Evolutionary conservation across 768 basidiomycete genomes (phyloP), one percentile per base, ranked within the genome.

Genomic region (Lactarius vividus): DNA sequence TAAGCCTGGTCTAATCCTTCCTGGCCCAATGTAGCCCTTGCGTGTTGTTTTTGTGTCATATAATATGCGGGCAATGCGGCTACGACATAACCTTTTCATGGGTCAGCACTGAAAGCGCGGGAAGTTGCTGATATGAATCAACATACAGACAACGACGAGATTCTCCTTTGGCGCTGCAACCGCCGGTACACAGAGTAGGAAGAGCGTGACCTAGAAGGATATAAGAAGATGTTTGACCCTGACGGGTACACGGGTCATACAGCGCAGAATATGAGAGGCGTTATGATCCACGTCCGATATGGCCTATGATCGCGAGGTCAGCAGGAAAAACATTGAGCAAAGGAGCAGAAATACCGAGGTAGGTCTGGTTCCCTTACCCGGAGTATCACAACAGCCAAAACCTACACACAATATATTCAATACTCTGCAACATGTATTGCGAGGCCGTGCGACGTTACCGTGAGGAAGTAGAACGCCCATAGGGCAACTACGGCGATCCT

Each of bases 391-490:
- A 63, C 62, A 9, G 62, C 54, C 29, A 46, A 57, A 42, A 63
- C 62, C 62, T 63, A 37, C 18, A 40, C 31, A 23, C 31, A 20
- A 18, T 7, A 18, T 15, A 5, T 31, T 55, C 35, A 57, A 28
- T n/a, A 26, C 29, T 16, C 26, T 13, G n/a, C 16, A 20, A n/a
- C 44, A n/a, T n/a, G 2, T 31, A 26, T 54, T 4, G 15, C 26
- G 28, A 8, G 20, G 28, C 18, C 40, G 11, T 13, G 40, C 15
- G 13, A 55, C 55, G 42, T 35, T 33, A 63, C 62, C 3, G 62
- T 63, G 26, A 63, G 31, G 62, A 57, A 56, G 44, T 63, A 63
- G 55, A 63, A 63, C 4, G 23, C 62, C 62, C 62, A 63, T 15
- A 46, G 20, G 4, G 62, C 62, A 28, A 63, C 62, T 26, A 63